Percentiles rank a stretch among this genome's conserved stretches.
phyloP scores from a whole-genome alignment of 371 early-diverging fungal genomes.

The Capniomyces stellatus region DNA sequence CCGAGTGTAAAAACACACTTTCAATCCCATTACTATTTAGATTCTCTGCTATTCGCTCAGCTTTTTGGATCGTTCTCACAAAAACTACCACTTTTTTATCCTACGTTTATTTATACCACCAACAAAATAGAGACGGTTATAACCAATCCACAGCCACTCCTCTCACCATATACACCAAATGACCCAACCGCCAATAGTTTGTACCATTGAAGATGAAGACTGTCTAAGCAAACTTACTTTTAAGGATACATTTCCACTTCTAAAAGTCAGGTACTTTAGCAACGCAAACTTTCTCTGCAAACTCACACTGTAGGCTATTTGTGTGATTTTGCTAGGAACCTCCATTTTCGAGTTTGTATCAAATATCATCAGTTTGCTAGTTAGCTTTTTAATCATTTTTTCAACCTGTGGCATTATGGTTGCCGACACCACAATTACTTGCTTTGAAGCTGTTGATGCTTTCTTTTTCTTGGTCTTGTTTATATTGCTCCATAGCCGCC shows the following conservation, averaged over 20 bases:
- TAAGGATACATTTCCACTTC: constrained; percentile 6
- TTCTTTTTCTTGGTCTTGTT: too few species aligned
- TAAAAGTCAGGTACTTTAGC: constrained; percentile 1
- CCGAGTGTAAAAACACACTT: not conserved
- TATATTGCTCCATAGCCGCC: too few species aligned
- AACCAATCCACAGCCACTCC: too few species aligned
- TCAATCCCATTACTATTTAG: not conserved
- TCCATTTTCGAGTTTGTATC: constrained; percentile 1
- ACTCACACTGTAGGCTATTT: constrained; percentile 2
- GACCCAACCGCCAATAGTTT: too few species aligned
- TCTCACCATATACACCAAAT: too few species aligned
- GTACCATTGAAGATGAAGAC: too few species aligned
- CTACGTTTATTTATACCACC: too few species aligned
- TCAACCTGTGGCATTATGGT: constrained; percentile 1
- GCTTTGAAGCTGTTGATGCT: not conserved
- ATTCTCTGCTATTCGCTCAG: not conserved
- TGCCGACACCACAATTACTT: constrained; percentile 4
- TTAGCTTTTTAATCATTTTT: not conserved
- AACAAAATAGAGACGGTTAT: too few species aligned
- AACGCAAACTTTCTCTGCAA: constrained; percentile 4
- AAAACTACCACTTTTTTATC: constrained; percentile 6
- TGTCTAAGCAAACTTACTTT: too few species aligned
- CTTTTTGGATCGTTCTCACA: constrained; percentile 5
- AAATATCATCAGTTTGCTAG: not conserved
- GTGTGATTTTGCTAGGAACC: constrained; percentile 1